Percentiles rank a stretch among this genome's conserved stretches.
These are phyloP conservation scores for Neurospora sp. DNA, from an alignment of 495 filamentous ascomycete genomes.

Conservation along the genomic window DNA sequence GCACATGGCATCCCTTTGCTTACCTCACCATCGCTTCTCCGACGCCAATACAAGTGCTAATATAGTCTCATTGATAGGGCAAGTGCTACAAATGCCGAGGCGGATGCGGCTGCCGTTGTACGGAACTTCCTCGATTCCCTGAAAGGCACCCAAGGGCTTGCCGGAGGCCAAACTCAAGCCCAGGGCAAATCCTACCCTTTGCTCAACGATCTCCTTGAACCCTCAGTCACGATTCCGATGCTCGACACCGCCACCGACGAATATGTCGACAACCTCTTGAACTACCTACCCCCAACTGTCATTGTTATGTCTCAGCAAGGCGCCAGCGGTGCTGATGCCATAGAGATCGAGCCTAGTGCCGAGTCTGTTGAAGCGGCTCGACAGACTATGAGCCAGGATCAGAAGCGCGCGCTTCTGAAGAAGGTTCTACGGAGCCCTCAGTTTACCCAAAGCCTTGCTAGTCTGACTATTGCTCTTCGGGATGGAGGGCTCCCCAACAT, in stretches of 20 bases:
- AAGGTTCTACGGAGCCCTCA: constrained; percentile 85
- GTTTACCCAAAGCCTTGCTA: constrained; percentile 74
- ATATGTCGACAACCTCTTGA: constrained; percentile 63
- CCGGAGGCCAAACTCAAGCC: constrained; percentile 20
- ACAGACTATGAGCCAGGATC: constrained; percentile 57
- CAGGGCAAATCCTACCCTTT: constrained; percentile 63
- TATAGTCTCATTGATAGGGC: constrained; percentile 22
- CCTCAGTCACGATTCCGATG: constrained; percentile 64
- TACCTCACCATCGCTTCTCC: background rate
- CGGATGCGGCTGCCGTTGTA: constrained; percentile 56
- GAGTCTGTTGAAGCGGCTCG: constrained; percentile 60
- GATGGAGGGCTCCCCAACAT: constrained; percentile 91
- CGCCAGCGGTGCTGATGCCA: constrained; percentile 27
- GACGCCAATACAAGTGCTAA: constrained; percentile 20
- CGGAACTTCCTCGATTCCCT: constrained; percentile 84
- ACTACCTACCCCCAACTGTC: constrained; percentile 56
- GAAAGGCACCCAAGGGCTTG: constrained; percentile 41
- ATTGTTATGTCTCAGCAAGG: constrained; percentile 65
- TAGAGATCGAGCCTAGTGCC: constrained; percentile 46
- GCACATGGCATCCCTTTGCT: constrained; percentile 4
- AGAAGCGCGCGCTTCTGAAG: constrained; percentile 74
- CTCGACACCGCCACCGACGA: constrained; percentile 53
- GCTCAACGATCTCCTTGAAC: constrained; percentile 73
- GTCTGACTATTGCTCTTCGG: constrained; percentile 74
- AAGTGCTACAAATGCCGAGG: constrained; percentile 18